Conservation (phyloP, 106 monocot genomes). For the Apostasia ramifera region DNA sequence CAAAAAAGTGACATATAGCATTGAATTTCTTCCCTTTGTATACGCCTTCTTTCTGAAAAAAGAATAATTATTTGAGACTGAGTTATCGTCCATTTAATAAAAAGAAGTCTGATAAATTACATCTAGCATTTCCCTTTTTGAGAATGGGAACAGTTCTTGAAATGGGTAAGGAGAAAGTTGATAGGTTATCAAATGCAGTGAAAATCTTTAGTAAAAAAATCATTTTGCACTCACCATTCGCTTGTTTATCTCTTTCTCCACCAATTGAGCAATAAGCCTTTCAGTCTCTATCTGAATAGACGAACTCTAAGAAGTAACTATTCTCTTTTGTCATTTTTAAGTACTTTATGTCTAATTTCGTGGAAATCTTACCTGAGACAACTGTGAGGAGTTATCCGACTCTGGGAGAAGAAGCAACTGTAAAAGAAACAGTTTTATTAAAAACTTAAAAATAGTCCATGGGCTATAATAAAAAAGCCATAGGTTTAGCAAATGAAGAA, state of each 20-base stretch:
- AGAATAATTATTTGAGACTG: neutral
- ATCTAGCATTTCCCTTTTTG: neutral
- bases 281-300: slow-evolving; percentile 57
- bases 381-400: slow-evolving; percentile 53
- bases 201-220: too few relatives aligned
- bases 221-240: slow-evolving; percentile 21
- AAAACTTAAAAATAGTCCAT: too few relatives aligned
- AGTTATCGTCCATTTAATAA: too few relatives aligned
- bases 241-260: slow-evolving; percentile 41
- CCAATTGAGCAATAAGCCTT: slow-evolving; percentile 49
- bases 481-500: neutral
- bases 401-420: slow-evolving; percentile 49
- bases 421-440: slow-evolving; percentile 5
- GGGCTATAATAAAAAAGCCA: too few relatives aligned
- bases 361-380: slow-evolving; percentile 34
- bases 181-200: neutral
- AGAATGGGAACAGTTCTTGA: neutral
- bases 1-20: slow-evolving; percentile 93
- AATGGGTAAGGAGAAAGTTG: neutral
- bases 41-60: slow-evolving; percentile 65
- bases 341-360: neutral
- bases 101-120: too few relatives aligned
- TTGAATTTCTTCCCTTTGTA: slow-evolving; percentile 90
- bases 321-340: too few relatives aligned
- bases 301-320: neutral